Evolutionary conservation across 176 grass and related monocot species (phyloP).

Genomic region (Paspalum vaginatum): DNA sequence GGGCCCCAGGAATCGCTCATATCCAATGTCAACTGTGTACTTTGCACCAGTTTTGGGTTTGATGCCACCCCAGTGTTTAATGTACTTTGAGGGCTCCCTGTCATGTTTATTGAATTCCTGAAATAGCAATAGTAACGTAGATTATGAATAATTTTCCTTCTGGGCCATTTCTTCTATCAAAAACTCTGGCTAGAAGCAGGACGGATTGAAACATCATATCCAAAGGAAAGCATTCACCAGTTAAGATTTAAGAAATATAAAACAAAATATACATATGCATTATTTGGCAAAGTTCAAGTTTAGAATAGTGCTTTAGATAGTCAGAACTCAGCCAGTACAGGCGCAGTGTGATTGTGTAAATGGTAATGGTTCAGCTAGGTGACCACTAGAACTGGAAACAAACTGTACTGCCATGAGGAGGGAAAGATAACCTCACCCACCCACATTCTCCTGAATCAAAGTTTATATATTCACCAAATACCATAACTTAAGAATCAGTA

Average conservation of each 20-base stretch:
- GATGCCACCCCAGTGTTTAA: slow-evolving; percentile 78
- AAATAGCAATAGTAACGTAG: slow-evolving; percentile 28
- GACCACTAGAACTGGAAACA: not conserved
- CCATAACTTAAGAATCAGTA: slow-evolving; percentile 33
- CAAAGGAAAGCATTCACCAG: not conserved
- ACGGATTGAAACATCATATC: not conserved
- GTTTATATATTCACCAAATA: not conserved
- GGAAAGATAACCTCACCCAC: not conserved
- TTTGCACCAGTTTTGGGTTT: slow-evolving; percentile 84
- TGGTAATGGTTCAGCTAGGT: not conserved
- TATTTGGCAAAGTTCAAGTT: not conserved
- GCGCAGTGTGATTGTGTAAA: not conserved
- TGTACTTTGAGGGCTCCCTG: slow-evolving; percentile 82
- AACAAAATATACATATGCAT: not conserved
- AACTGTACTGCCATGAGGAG: slow-evolving; percentile 1
- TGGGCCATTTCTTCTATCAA: not conserved
- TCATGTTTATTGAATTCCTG: slow-evolving; percentile 99
- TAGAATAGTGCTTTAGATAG: not conserved
- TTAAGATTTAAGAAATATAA: not conserved
- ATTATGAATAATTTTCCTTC: not conserved
- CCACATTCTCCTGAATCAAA: not conserved
- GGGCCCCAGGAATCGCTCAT: slow-evolving; percentile 95
- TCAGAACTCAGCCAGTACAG: not conserved
- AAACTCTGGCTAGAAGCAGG: not conserved
- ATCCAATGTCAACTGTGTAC: slow-evolving; percentile 90